A percentile compares a stretch with the other conserved stretches of the same genome.
phyloP scores from a whole-genome alignment of 495 filamentous ascomycete genomes.

The Letharia columbiana region DNA sequence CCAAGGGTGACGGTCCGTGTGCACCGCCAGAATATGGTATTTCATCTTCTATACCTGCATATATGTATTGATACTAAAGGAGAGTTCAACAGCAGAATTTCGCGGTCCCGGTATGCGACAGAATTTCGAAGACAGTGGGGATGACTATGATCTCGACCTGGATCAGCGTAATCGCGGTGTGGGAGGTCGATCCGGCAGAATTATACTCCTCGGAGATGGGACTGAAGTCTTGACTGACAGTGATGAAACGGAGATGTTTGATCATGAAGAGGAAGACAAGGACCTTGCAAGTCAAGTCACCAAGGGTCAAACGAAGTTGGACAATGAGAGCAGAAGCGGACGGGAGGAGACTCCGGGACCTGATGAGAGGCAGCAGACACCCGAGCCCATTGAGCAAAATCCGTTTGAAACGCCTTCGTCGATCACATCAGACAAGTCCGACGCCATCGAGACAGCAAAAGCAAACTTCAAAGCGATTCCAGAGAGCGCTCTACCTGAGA shows the following conservation, averaged over 20 bases:
- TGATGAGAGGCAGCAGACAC: conserved; percentile 27
- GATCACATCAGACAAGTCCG: conserved; percentile 34
- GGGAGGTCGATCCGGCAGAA: conserved; percentile 62
- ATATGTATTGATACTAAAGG: conserved; percentile 29
- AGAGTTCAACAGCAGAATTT: conserved; percentile 72
- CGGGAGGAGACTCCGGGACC: conserved; percentile 55
- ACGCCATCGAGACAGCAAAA: conserved; percentile 20
- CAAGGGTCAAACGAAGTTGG: conserved; percentile 30
- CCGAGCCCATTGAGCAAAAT: conserved; percentile 26
- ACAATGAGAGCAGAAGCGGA: conserved; percentile 35
- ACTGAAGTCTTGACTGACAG: conserved; percentile 80
- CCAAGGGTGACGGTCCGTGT: conserved; percentile 94
- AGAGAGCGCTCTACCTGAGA: conserved; percentile 27
- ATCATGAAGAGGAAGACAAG: conserved; percentile 77
- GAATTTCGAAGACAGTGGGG: conserved; percentile 83
- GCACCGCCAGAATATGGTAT: conserved; percentile 99
- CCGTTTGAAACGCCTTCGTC: conserved; percentile 44
- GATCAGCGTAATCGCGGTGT: conserved; percentile 51
- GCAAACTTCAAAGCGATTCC: conserved; percentile 23
- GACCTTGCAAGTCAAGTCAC: conserved; percentile 54
- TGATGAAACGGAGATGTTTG: conserved; percentile 86
- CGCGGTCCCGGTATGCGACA: conserved; percentile 85
- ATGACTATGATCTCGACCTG: conserved; percentile 81
- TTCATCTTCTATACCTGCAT: conserved; percentile 40
- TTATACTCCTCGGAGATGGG: conserved; percentile 91